These are phyloP conservation scores for Beauveria varroae DNA, from an alignment of 2,329 filamentous ascomycete species.

Conservation along the genomic window DNA sequence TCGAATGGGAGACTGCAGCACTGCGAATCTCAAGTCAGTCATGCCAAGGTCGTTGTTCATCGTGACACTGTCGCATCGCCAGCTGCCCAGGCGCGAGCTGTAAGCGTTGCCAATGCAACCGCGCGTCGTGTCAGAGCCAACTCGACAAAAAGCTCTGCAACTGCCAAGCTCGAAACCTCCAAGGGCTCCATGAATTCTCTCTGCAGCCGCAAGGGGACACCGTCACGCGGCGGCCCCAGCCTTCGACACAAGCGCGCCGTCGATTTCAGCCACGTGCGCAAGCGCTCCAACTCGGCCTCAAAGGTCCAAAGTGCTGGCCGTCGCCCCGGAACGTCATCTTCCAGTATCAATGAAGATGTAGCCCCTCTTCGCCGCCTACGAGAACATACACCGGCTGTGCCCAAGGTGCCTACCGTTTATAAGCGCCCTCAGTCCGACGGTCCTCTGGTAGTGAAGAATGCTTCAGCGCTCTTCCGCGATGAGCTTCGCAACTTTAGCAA, in stretches of 20 bases:
- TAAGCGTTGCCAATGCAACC: slow-evolving; percentile 26
- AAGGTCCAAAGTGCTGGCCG: slow-evolving; percentile 13
- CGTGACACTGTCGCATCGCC: slow-evolving; percentile 32
- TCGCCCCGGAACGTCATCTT: slow-evolving; percentile 2
- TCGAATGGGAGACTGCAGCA: slow-evolving; percentile 48
- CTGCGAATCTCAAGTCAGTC: slow-evolving; percentile 43
- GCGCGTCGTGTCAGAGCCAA: slow-evolving; percentile 23
- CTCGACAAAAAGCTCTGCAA: slow-evolving; percentile 22
- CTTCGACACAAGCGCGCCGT: slow-evolving; percentile 45
- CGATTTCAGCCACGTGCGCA: slow-evolving; percentile 45
- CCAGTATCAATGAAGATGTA: not conserved
- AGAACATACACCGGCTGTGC: slow-evolving; percentile 24
- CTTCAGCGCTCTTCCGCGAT: slow-evolving; percentile 47
- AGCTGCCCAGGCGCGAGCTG: slow-evolving; percentile 22
- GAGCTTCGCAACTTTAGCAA: slow-evolving; percentile 78
- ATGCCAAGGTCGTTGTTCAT: slow-evolving; percentile 63
- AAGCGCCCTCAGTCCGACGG: slow-evolving; percentile 20
- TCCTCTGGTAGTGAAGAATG: slow-evolving; percentile 18
- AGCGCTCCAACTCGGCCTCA: slow-evolving; percentile 26
- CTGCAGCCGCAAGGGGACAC: slow-evolving; percentile 36
- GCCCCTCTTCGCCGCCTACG: slow-evolving; percentile 12
- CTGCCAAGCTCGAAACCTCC: slow-evolving; percentile 25
- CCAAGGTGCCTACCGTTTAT: slow-evolving; percentile 17
- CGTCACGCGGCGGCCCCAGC: slow-evolving; percentile 33
- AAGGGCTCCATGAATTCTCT: slow-evolving; percentile 43